phyloP scores from a whole-genome alignment of 2,329 filamentous ascomycete species.

The Fusarium sp. region DNA sequence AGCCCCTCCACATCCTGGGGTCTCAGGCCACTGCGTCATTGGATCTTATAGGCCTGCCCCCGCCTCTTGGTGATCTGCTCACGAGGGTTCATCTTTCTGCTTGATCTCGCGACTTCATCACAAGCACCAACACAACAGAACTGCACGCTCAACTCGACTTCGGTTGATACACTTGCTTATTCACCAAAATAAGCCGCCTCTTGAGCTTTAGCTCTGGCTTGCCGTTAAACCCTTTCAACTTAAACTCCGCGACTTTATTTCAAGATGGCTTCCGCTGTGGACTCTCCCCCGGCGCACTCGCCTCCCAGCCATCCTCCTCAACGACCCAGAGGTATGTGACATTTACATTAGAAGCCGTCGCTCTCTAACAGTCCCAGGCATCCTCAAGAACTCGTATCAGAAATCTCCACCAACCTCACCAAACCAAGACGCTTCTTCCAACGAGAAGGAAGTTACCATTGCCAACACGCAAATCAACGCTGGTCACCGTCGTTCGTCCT shows the following conservation, averaged over 20 bases:
- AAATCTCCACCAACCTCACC: conserved; percentile 68
- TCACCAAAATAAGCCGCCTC: conserved; percentile 23
- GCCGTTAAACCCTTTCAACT: conserved; percentile 35
- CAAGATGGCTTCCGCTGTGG: conserved; percentile 59
- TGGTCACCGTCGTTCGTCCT: conserved; percentile 86
- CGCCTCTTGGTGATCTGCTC: conserved; percentile 43
- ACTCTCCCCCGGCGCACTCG: conserved; percentile 56
- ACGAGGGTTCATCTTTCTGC: conserved; percentile 41
- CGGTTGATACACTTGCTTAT: neutral
- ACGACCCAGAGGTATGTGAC: conserved; percentile 60
- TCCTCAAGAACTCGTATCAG: conserved; percentile 89
- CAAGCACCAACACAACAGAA: conserved; percentile 29
- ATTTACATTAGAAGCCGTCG: conserved; percentile 1
- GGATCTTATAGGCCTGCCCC: conserved; percentile 33
- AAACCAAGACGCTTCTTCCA: conserved; percentile 58
- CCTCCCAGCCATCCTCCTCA: conserved; percentile 57
- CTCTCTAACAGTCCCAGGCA: conserved; percentile 70
- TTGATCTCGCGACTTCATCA: conserved; percentile 42
- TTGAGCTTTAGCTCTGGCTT: conserved; percentile 22
- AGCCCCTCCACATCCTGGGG: conserved; percentile 33
- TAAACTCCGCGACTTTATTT: conserved; percentile 25
- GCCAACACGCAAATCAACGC: conserved; percentile 96
- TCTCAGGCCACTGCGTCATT: conserved; percentile 45
- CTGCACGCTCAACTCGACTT: neutral
- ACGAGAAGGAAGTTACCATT: conserved; percentile 89